Base-by-base conservation (phyloP, 179 eudicot species). In the Amaranthus tricolor region DNA sequence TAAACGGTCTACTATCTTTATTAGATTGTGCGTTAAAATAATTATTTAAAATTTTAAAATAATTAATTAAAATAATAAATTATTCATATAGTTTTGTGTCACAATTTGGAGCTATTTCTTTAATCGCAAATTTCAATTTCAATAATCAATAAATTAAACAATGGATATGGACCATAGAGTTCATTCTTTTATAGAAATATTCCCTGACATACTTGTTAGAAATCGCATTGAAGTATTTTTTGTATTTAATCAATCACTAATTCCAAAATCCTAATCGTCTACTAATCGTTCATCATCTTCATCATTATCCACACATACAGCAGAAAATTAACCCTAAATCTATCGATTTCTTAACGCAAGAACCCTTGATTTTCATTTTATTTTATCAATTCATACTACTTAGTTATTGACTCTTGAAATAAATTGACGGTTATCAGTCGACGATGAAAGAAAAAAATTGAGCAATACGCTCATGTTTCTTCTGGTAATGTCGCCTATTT, bases 191-290 rank as follows among this genome's bases (percentile, higher is more conserved):
- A 50, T 50, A 56, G 24, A 68, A 68, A 11, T 68, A 68, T 68
- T 68, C 71, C 71, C 71, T 68, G 59, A 51, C 71, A 68, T 24
- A 68, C 71, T 19, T 68, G 58, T 50, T 68, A 50, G 58, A 51
- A 68, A 19, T 20, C 52, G 58, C 58, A 20, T 51, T 49, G 6
- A 51, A 17, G 19, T 31, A 31, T 1, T 31, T 16, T 66, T 68
- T 51, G 0, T 12, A 21, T 51, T 13, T 51, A 51, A 50, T 21
- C 71, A 21, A 31, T 31, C 40, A 31, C n/a, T n/a, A n/a, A n/a
- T n/a, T 31, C 40, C 40, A 31, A 31, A 50, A 21, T 50, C 71
- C 56, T 49, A 49, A 67, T 48, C 14, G 12, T 68, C 19, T 19
- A 21, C 58, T 68, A 68, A 68, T 51, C 47, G 6, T 24, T 12